A percentile compares a stretch with the other conserved stretches of the same genome.
Conservation (phyloP, 192 early-diverging fungal genomes). For the Coemansia sp. region DNA sequence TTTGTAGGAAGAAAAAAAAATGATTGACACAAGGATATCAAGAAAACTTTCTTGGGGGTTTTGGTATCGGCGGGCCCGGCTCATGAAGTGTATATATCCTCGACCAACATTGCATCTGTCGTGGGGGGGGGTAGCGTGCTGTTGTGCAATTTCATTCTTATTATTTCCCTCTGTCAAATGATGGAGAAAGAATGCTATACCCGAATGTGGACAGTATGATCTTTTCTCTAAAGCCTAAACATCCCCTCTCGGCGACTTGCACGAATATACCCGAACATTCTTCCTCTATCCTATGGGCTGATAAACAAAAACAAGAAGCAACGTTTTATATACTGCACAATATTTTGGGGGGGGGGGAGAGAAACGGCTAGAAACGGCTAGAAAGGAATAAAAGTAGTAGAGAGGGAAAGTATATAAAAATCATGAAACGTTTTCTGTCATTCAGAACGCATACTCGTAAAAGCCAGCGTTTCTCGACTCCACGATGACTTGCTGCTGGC, state of each 20-base stretch:
- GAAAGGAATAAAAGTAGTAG: too few species aligned
- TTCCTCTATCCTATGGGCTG: too few species aligned
- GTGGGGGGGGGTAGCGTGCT: too few species aligned
- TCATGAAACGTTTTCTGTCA: not conserved
- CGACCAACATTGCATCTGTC: too few species aligned
- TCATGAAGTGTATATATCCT: not conserved
- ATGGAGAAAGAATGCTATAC: not conserved
- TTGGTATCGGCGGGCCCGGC: too few species aligned
- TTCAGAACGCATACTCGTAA: slow-evolving; percentile 2
- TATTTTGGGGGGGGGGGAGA: too few species aligned
- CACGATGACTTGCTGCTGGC: not conserved
- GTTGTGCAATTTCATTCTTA: not conserved
- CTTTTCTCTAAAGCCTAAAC: not conserved
- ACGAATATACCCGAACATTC: too few species aligned
- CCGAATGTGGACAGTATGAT: not conserved
- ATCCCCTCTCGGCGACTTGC: too few species aligned
- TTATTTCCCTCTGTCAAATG: not conserved
- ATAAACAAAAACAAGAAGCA: not conserved
- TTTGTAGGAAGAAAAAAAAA: too few species aligned
- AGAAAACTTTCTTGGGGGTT: not conserved
- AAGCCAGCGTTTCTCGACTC: slow-evolving; percentile 8
- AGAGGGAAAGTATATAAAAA: too few species aligned
- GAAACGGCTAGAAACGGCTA: too few species aligned
- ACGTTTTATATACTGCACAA: not conserved
- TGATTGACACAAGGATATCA: too few species aligned